Base-by-base conservation (phyloP, 1,139 yeast genomes). In the Debaryomycetaceae sp. region DNA sequence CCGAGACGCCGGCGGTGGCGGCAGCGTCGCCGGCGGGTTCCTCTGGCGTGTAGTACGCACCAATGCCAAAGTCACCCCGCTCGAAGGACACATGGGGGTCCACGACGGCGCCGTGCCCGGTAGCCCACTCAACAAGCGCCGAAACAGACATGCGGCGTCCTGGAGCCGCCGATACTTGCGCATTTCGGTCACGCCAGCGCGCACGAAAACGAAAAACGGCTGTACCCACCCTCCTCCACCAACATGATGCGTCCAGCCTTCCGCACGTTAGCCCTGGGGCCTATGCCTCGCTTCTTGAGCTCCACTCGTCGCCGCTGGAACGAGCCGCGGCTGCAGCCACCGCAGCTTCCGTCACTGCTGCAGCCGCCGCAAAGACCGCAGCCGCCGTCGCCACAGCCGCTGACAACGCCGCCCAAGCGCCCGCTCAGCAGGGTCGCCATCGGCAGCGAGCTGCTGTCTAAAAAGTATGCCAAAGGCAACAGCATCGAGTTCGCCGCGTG, bases 401-500 rank as follows among this genome's bases (percentile, higher is more conserved):
- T n/a, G 16, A 18, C 24, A 18, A 26, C 29, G 5, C 29, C 32
- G 9, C 52, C 49, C 32, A 63, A 53, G 37, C 51, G 73, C 40
- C 72, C 72, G n/a, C 57, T 68, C 40, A 65, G 71, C 43, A 52
- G 75, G 48, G 73, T 68, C 16, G 71, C 72, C 27, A 65, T 68
- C 31, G 74, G 74, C 3, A 68, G 70, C 1, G 34, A 56, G 3
- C 45, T 45, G 11, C 28, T 49, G 4, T 32, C 44, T 25, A 54
- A 56, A 34, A 56, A 59, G 36, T 59, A 50, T 30, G 57, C 65
- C n/a, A 46, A 49, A 2, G 52, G 57, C 2, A 58, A 56, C 38
- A 56, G 62, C 28, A 58, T 83, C 32, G 91, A 84, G 43, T 81
- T 84, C 53, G 75, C 91, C 16, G 74, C 91, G n/a, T 86, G 96